Evolutionary conservation across 345 rosid species (phyloP), one percentile per base, ranked within the genome.

Genomic region (Euphorbia tirucalli): DNA sequence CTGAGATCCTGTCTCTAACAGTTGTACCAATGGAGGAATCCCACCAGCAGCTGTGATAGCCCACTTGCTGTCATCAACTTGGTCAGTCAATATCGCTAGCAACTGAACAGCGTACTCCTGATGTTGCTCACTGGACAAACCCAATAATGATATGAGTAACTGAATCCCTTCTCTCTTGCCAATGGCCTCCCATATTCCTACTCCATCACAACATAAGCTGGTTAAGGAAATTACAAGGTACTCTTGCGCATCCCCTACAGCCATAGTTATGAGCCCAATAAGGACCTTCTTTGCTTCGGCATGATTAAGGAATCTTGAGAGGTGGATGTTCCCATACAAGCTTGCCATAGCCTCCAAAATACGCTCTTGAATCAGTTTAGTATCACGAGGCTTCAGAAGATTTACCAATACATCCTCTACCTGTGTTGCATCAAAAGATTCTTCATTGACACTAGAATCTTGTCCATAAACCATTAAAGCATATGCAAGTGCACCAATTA

Each of bases 41-140:
- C 98, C 97, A 71, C 98, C 98, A 6, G 94, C 98, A 63, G 96
- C 97, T 21, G 96, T 93, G 77, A 93, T 83, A 44, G 98, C 97
- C 98, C 97, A 93, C 83, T 91, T 93, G 83, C 97, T 91, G 69
- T 93, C 98, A 59, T 88, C 97, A 68, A 85, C 91, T 82, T 88
- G 90, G 65, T 88, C 86, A 3, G 93, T 86, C 83, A 89, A 77
- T 71, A 91, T 87, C 66, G 78, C 85, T 74, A 93, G 74, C 83
- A 91, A 85, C 74, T 77, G 82, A 79, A 91, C 97, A 49, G 89
- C 87, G 71, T 82, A 85, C 79, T 91, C 98, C 79, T 89, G 98
- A 71, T 89, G 97, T 81, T 88, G 97, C 82, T 91, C 98, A 35
- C 91, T 79, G 39, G 98, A 87, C 78, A 91, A 83, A 66, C 96